These are phyloP conservation scores for Kazachstania kunashirensis DNA, from an alignment of 805 yeast species.

Conservation along the genomic window DNA sequence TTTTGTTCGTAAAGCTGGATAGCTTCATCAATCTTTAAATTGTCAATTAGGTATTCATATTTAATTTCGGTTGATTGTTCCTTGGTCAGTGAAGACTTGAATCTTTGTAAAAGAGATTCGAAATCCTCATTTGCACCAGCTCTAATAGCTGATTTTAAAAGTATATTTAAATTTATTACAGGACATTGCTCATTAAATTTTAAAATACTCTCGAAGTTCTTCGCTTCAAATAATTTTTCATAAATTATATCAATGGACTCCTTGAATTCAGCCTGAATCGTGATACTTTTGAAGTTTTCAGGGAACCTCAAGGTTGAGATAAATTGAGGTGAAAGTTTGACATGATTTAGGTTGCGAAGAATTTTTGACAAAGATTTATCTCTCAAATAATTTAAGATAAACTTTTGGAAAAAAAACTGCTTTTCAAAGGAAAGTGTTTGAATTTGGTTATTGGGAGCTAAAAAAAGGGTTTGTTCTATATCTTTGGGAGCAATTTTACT, in stretches of 20 bases:
- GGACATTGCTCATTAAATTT: conserved; percentile 21
- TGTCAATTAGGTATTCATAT: conserved; percentile 19
- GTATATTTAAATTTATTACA: conserved; percentile 15
- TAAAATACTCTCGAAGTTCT: conserved; percentile 13
- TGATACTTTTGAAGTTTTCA: conserved; percentile 20
- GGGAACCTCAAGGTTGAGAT: conserved; percentile 20
- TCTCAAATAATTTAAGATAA: conserved; percentile 15
- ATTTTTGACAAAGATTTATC: conserved; percentile 21
- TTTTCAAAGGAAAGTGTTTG: conserved; percentile 1
- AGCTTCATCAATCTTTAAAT: conserved; percentile 16
- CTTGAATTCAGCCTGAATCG: conserved; percentile 23
- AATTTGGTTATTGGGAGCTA: neutral
- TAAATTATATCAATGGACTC: conserved; percentile 17
- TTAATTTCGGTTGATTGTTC: conserved; percentile 10
- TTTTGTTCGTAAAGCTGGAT: conserved; percentile 9
- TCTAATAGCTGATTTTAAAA: conserved; percentile 21
- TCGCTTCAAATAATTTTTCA: conserved; percentile 11
- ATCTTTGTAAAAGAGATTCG: conserved; percentile 12
- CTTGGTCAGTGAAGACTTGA: conserved; percentile 9
- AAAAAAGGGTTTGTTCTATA: conserved; percentile 7
- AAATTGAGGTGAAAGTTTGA: conserved; percentile 7
- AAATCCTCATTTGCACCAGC: conserved; percentile 17
- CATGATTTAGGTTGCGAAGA: conserved; percentile 8
- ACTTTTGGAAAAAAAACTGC: conserved; percentile 5
- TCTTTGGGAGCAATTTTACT: conserved; percentile 4